Base-by-base conservation (phyloP, 768 basidiomycete genomes). In the Xerocomellus amylosporus region DNA sequence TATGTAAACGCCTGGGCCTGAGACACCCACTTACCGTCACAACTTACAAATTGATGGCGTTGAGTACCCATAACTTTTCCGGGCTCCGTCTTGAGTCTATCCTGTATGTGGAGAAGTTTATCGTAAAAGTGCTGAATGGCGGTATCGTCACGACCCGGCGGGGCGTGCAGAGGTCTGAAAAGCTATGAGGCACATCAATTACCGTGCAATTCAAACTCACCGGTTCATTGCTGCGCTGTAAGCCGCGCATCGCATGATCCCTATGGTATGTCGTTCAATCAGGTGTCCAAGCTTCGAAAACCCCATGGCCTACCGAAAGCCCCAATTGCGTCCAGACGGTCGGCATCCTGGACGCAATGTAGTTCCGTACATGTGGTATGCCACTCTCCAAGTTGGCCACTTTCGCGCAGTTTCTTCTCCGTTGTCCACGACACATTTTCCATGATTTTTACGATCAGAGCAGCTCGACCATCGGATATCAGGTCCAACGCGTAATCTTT, bases 371-470 rank as follows among this genome's bases (percentile, higher is more conserved):
- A 93, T 31, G 75, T 71, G 7, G 79, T 71, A 58, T 92, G 87
- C 90, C 89, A 91, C 20, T 75, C 72, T 3, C 76, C 79, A 75
- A 87, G 82, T 49, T 72, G 55, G 0, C 82, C 84, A 2, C 71
- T 66, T 47, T 79, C 77, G 15, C 80, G 75, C 8, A 89, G 74
- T 56, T 77, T 82, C 67, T 84, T 87, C 70, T 95, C 93, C 3
- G 86, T 93, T 40, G 81, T 86, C 89, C 90, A 95, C 0, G 88
- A 92, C 4, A 93, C 86, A 57, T 85, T 87, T 31, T 90, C 85
- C 28, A 94, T 75, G 55, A 95, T 82, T 59, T 71, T 74, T 24
- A 80, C 73, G 44, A 90, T 76, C 20, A 74, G 60, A 40, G 70
- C 73, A 26, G 83, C 87, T 26, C 86, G 79, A 2, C 84, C 83